Conservation (phyloP, 805 yeast genomes). For the Diddensiella caesifluorescens region DNA sequence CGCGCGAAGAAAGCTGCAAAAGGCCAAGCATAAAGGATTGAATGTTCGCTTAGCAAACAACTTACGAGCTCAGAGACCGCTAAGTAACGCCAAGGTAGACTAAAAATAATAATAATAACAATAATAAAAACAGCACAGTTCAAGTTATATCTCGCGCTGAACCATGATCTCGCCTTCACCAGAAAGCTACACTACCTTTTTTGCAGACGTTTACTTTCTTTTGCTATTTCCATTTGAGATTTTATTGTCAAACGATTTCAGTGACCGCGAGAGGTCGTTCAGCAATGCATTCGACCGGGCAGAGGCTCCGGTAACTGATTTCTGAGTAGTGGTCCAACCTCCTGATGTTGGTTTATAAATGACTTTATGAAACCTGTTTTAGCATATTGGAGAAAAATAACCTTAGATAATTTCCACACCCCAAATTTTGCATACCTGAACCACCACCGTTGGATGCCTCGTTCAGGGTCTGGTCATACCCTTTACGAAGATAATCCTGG, state of each 20-base stretch:
- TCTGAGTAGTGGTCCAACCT: conserved; percentile 19
- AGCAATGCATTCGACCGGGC: conserved; percentile 12
- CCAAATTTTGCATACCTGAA: conserved; percentile 11
- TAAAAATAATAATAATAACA: conserved; percentile 4
- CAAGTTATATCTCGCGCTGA: too few relatives aligned
- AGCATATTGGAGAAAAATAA: not conserved
- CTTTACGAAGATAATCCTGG: conserved; percentile 11
- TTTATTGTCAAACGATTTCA: conserved; percentile 2
- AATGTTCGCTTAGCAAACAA: conserved; percentile 36
- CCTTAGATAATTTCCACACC: not conserved
- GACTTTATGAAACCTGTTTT: not conserved
- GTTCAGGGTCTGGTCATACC: conserved; percentile 15
- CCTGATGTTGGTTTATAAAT: conserved; percentile 20
- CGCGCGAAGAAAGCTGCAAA: conserved; percentile 65
- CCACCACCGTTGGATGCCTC: conserved; percentile 10
- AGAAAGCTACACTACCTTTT: not conserved
- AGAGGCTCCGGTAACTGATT: conserved; percentile 4
- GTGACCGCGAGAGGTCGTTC: conserved; percentile 10
- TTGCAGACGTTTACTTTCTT: not conserved
- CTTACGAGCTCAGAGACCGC: conserved; percentile 25
- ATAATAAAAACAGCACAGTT: too few relatives aligned
- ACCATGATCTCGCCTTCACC: conserved; percentile 3
- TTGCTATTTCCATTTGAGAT: conserved; percentile 5
- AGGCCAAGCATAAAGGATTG: conserved; percentile 55
- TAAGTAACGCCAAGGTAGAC: conserved; percentile 22